These are phyloP conservation scores for Metarhizium rileyi DNA, from an alignment of 2,329 filamentous ascomycete genomes.

Conservation along the genomic window DNA sequence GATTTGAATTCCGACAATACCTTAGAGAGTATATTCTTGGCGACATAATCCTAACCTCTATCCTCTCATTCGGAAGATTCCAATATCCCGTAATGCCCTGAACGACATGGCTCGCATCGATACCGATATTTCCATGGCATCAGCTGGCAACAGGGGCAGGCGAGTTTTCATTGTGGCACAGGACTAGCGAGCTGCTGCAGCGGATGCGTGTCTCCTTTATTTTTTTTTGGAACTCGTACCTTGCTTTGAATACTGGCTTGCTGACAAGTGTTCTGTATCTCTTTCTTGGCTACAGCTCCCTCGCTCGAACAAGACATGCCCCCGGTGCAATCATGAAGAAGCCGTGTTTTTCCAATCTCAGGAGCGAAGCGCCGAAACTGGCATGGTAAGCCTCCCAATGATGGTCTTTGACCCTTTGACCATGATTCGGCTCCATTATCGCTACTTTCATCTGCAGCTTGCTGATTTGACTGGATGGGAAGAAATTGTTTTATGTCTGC, in stretches of 20 bases:
- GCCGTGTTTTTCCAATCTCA: conserved; percentile 99
- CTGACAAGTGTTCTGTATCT: conserved; percentile 26
- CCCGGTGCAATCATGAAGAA: conserved; percentile 74
- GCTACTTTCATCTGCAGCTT: not conserved
- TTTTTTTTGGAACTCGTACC: conserved; percentile 17
- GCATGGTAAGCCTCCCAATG: conserved; percentile 64
- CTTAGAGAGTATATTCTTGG: conserved; percentile 12
- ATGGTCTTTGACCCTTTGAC: not conserved
- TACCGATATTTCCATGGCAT: not conserved
- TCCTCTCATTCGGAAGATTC: too few relatives aligned
- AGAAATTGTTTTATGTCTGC: conserved; percentile 94
- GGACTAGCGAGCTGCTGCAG: conserved; percentile 7
- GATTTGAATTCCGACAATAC: conserved; percentile 13
- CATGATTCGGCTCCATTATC: not conserved
- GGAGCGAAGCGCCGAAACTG: conserved; percentile 90
- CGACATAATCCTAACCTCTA: conserved; percentile 15
- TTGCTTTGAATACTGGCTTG: conserved; percentile 22
- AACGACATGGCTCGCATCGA: conserved; percentile 1
- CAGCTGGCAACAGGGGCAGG: conserved; percentile 13
- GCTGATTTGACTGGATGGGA: conserved; percentile 8
- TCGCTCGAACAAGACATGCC: conserved; percentile 76
- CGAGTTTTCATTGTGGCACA: conserved; percentile 1
- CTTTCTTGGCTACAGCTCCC: conserved; percentile 61
- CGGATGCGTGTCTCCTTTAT: conserved; percentile 11
- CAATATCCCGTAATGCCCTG: too few relatives aligned